Base-by-base conservation (phyloP, 1,284 basidiomycete genomes). In the Cryptococcus sp. region DNA sequence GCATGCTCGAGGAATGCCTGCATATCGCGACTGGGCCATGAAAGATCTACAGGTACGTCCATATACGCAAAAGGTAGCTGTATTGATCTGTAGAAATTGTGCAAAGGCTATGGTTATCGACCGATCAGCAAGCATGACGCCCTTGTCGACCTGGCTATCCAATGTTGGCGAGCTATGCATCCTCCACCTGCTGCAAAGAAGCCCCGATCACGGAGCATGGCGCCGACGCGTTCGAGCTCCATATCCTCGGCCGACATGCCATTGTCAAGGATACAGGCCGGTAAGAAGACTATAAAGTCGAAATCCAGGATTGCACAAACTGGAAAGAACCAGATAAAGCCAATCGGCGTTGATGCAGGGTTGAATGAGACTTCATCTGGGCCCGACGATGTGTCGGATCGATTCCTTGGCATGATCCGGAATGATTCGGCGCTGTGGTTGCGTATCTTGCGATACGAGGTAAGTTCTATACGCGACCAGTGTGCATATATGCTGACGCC, bases 371-470 rank as follows among this genome's bases (percentile, higher is more conserved):
- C n/a, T n/a, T n/a, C n/a, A n/a, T n/a, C n/a, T n/a, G n/a, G n/a
- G n/a, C n/a, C n/a, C n/a, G n/a, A n/a, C n/a, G n/a, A n/a, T n/a
- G n/a, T n/a, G n/a, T n/a, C n/a, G n/a, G 41, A 49, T 22, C 48
- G 45, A 32, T 71, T 73, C 52, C 49, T 59, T 39, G 40, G 45
- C 23, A 63, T 69, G 63, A 64, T 74, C 47, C 50, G 50, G 37
- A 50, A 54, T 16, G 67, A 70, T 49, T 36, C 52, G 3, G 59
- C 55, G 31, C 49, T 73, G 21, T 71, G 62, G 39, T 32, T 63
- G 9, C 63, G 68, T n/a, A 59, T 73, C 1, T 53, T 74, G 16
- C 63, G 67, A 25, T 75, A 75, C 52, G 73, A 73, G 54, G 70
- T 70, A 43, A 56, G 65, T 54, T 28, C 0, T 14, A 11, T 4